Evolutionary conservation across 768 basidiomycete species (phyloP), one percentile per base, ranked within the genome.

Genomic region (Amanita exitialis): DNA sequence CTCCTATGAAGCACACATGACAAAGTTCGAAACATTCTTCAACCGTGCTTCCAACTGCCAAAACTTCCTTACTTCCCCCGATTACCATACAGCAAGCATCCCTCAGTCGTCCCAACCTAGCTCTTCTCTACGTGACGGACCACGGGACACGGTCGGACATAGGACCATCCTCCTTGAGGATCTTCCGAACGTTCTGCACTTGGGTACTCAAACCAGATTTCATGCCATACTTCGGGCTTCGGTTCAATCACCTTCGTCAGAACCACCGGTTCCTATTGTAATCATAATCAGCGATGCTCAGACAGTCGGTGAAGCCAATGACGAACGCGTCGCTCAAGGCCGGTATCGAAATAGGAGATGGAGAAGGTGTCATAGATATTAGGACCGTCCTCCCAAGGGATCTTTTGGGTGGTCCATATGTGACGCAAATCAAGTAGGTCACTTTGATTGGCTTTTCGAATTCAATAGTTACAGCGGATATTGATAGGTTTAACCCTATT

Each of bases 151-250:
- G 4, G 48, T 53, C 45, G 68, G 67, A 56, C 76, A 74, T 0
- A 80, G 82, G 30, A 60, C 94, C 5, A 75, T 97, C 47, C 79
- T 97, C 3, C 70, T 96, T 6, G 90, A 94, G 66, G 88, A 94
- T 51, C 75, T 99, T 1, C 96, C 95, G 0, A 97, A 98, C 61
- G 79, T 97, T 49, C 69, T 90, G 4, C 90, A 92, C 65, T 64
- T 69, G 4, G 68, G 73, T 20, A 89, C 84, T 0, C 83, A 81
- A 59, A 66, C 69, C 12, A 76, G 77, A 7, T 94, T 95, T 63
- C 91, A 92, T 60, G 71, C 77, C 0, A 72, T 83, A 4, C 62
- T 96, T 1, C 66, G 80, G 44, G 62, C 76, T 1, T 74, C 91
- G 41, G 75, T 82, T 8, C 58, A 63, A 9, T 63, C 69, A 7